phyloP scores from a whole-genome alignment of 139 green algal genomes.

The Closterium sp. region DNA sequence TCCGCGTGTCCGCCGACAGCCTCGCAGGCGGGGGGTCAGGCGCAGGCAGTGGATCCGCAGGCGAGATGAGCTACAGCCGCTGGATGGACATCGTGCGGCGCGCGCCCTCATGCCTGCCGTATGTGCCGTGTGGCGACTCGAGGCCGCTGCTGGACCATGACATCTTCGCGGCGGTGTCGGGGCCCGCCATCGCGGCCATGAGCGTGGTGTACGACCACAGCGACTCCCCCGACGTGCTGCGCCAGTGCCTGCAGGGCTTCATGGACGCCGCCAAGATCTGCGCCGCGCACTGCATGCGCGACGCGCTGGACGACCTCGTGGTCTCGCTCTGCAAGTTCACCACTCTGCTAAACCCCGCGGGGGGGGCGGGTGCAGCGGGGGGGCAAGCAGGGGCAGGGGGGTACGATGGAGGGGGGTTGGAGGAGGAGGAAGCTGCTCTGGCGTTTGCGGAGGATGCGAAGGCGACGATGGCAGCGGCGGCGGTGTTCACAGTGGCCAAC shows the following conservation, averaged over 20 bases:
- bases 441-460: conserved; percentile 72
- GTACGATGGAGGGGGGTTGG: neutral
- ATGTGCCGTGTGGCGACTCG: conserved; percentile 38
- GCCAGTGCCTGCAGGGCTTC: conserved; percentile 60
- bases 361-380: neutral
- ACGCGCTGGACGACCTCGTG: conserved; percentile 56
- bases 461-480: conserved; percentile 66
- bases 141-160: conserved; percentile 66
- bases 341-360: conserved; percentile 55
- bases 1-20: conserved; percentile 60
- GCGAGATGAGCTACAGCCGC: conserved; percentile 56
- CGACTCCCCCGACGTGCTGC: conserved; percentile 56
- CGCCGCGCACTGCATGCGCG: conserved; percentile 56
- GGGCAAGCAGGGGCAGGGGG: neutral
- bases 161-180: conserved; percentile 88
- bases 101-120: conserved; percentile 19
- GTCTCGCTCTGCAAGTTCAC: conserved; percentile 73
- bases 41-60: neutral
- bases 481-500: conserved; percentile 75
- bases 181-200: conserved; percentile 83
- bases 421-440: conserved; percentile 54
- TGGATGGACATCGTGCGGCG: conserved; percentile 61
- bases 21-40: neutral
- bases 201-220: conserved; percentile 81
- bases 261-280: conserved; percentile 57